phyloP scores from a whole-genome alignment of 257 asterid species.

The Euphrasia confusa region DNA sequence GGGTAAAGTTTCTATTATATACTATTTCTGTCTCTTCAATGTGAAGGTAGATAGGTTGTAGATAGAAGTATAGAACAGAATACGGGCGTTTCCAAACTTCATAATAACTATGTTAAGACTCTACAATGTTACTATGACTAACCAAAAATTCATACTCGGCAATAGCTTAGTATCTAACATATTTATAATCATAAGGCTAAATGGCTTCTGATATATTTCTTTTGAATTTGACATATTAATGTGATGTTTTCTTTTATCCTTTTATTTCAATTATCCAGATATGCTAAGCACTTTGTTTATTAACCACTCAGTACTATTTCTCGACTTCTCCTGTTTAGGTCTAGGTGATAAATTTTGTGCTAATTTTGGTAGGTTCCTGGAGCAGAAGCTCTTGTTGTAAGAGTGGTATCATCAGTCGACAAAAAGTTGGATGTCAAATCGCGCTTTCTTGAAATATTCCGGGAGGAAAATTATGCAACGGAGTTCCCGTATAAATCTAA shows the following conservation, averaged over 20 bases:
- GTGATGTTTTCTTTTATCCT: not conserved
- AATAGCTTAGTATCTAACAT: not conserved
- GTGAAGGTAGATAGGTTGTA: conserved; percentile 3
- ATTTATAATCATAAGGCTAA: conserved; percentile 1
- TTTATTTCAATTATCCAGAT: conserved; percentile 2
- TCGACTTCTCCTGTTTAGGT: not conserved
- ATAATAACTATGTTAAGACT: not conserved
- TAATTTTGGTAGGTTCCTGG: conserved; percentile 67
- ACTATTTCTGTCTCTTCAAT: conserved; percentile 10
- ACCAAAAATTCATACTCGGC: conserved; percentile 8
- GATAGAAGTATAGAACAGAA: not conserved
- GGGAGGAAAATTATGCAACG: conserved; percentile 77
- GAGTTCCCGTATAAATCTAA: conserved; percentile 88
- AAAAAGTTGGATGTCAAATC: conserved; percentile 92
- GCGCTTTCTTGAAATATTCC: conserved; percentile 87
- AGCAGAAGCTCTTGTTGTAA: conserved; percentile 89
- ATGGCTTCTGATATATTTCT: conserved; percentile 15
- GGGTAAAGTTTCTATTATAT: not conserved
- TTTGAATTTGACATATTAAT: not conserved
- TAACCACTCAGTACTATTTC: conserved; percentile 13
- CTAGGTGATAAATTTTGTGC: conserved; percentile 15
- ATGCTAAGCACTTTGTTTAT: conserved; percentile 8
- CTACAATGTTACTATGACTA: not conserved
- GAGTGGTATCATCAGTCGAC: conserved; percentile 98
- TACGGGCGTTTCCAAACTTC: not conserved